A percentile compares a stretch with the other conserved stretches of the same genome.
phyloP scores from a whole-genome alignment of 768 basidiomycete species.

The Vararia minispora region DNA sequence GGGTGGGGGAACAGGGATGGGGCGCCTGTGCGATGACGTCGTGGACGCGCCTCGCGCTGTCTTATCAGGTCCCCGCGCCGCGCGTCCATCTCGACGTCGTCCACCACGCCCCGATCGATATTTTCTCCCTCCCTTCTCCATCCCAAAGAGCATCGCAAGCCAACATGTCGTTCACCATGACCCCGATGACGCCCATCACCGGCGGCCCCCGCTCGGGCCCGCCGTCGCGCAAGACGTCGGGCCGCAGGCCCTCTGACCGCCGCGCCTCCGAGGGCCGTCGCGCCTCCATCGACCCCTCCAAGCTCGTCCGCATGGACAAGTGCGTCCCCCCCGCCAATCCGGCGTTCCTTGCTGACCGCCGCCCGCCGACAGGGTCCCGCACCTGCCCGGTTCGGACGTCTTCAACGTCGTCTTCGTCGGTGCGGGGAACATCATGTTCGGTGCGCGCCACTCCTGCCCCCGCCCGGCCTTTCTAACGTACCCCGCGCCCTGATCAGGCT shows the following conservation, averaged over 20 bases:
- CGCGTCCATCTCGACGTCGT: too few relatives aligned
- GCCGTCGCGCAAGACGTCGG: conserved; percentile 21
- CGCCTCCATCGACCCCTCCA: conserved; percentile 67
- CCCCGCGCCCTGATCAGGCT: conserved; percentile 35
- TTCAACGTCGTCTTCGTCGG: conserved; percentile 96
- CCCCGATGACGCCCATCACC: too few relatives aligned
- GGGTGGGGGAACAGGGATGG: too few relatives aligned
- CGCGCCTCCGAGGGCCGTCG: conserved; percentile 41
- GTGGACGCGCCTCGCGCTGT: too few relatives aligned
- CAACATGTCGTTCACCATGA: too few relatives aligned
- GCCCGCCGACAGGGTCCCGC: conserved; percentile 26
- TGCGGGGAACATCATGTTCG: conserved; percentile 98
- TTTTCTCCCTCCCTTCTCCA: not conserved
- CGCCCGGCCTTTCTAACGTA: conserved; percentile 3
- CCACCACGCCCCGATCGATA: not conserved
- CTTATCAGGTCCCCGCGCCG: too few relatives aligned
- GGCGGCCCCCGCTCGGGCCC: conserved; percentile 23
- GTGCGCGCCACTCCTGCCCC: conserved; percentile 25
- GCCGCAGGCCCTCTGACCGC: conserved; percentile 30
- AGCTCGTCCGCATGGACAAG: conserved; percentile 76
- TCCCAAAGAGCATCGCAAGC: too few relatives aligned
- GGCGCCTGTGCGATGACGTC: too few relatives aligned
- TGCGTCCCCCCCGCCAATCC: conserved; percentile 17
- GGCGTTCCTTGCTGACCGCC: conserved; percentile 12
- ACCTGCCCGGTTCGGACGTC: conserved; percentile 51